A percentile compares a stretch with the other conserved stretches of the same genome.
These are phyloP conservation scores for Rauvolfia tetraphylla DNA, from an alignment of 257 asterid species.

Conservation along the genomic window DNA sequence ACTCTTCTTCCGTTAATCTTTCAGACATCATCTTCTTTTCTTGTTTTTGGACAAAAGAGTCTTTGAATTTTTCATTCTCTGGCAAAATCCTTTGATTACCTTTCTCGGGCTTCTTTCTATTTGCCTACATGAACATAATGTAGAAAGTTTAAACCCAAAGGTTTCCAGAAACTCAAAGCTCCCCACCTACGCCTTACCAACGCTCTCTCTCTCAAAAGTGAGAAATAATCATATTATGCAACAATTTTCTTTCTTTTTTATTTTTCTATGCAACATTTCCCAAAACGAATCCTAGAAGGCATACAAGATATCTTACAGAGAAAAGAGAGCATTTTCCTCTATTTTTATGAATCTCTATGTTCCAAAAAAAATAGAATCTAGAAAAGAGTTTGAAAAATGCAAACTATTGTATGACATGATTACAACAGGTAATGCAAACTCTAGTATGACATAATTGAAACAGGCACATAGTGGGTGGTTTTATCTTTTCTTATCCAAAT, in stretches of 20 bases:
- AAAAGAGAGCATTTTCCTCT: not conserved
- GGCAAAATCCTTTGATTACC: constrained; percentile 1
- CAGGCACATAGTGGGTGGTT: not conserved
- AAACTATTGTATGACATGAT: not conserved
- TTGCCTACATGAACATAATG: constrained; percentile 33
- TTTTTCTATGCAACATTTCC: not conserved
- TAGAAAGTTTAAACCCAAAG: constrained; percentile 16
- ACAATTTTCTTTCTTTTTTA: not conserved
- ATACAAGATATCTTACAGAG: not conserved
- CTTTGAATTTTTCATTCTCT: constrained; percentile 19
- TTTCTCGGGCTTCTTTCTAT: constrained; percentile 7
- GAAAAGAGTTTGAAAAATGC: not conserved
- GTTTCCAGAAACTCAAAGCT: constrained; percentile 1
- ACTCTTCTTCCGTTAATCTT: constrained; percentile 44
- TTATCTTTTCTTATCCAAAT: not conserved
- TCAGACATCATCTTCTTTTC: constrained; percentile 40
- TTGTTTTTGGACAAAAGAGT: constrained; percentile 14
- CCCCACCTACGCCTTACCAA: not conserved
- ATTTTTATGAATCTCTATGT: not conserved
- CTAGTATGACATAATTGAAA: not conserved
- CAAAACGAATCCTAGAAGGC: not conserved
- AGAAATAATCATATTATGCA: not conserved
- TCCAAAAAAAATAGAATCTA: not conserved
- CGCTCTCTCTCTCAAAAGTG: not conserved
- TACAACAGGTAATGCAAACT: too few relatives aligned